Evolutionary conservation across 164 flowering plant genomes (phyloP), one percentile per base, ranked within the genome.

Genomic region (Sextonia rubra): DNA sequence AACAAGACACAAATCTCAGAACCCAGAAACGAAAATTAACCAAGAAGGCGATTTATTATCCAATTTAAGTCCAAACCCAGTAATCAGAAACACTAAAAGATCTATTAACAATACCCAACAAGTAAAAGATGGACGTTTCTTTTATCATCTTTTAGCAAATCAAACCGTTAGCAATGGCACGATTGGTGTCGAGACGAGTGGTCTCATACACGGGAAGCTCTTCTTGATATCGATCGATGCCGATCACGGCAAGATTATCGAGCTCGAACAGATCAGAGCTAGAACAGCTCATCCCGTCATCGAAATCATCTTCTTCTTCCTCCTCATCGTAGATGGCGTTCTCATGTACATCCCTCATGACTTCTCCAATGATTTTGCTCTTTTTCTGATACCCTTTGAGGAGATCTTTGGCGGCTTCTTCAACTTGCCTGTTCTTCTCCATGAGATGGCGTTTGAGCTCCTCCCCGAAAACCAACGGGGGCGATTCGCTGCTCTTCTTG

Each of bases 231-330:
- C 96, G 73, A 3, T 80, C 89, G 49, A 83, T 81, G 30, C 94
- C 98, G 71, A 86, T 84, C 4, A 84, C 80, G 0, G 90, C 79
- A 3, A 95, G 82, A 79, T 89, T 85, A 69, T 93, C 97, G 30
- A 95, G 82, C 66, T 95, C 99, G 76, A 95, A 95, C 9, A 95
- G 80, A 87, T 95, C 99, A 1, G 99, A 95, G 72, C 99, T 95
- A 12, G 97, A 80, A 75, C 69, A 90, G 56, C 98, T 93, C n/a
- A 74, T 91, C 0, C 72, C 89, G 69, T 90, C 97, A 23, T 85
- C 94, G 14, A 85, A 93, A 0, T 86, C 88, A 0, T 83, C 89
- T 0, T 84, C 91, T 0, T 82, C 86, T 0, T 78, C 85, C 8
- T 69, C 76, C 7, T 63, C 60, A 12, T 48, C 77, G 2, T 68